A percentile compares a stretch with the other conserved stretches of the same genome.
phyloP scores from a whole-genome alignment of 495 filamentous ascomycete genomes.

The Oidiodendron maius region DNA sequence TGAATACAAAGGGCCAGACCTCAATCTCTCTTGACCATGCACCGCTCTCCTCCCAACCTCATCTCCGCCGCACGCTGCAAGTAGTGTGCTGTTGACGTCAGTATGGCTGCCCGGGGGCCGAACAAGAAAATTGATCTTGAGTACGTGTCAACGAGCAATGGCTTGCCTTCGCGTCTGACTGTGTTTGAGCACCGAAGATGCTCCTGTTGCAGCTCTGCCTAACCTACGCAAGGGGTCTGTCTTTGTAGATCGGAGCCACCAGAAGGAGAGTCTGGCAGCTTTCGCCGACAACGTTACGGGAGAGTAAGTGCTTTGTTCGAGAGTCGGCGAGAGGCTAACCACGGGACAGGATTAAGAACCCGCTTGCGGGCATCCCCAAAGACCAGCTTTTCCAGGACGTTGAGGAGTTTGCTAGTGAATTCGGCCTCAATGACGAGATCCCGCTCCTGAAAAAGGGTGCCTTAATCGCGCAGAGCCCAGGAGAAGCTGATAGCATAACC shows the following conservation, averaged over 20 bases:
- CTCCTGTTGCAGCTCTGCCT: neutral
- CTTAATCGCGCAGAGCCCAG: conserved; percentile 56
- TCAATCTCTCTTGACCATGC: no score
- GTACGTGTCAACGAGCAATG: no score
- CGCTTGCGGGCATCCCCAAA: neutral
- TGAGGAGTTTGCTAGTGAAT: neutral
- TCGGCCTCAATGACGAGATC: conserved; percentile 44
- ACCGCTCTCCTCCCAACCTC: no score
- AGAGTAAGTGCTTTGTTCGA: neutral
- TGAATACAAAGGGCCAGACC: no score
- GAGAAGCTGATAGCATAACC: conserved; percentile 30
- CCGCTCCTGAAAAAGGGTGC: conserved; percentile 70
- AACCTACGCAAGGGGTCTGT: neutral
- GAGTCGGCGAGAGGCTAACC: no score
- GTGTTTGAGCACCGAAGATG: no score
- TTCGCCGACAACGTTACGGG: neutral
- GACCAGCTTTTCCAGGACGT: neutral
- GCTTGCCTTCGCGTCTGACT: no score
- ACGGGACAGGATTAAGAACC: neutral
- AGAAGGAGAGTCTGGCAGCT: neutral
- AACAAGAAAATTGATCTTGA: no score
- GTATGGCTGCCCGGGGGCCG: no score
- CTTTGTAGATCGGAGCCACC: neutral
- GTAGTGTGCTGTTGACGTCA: no score
- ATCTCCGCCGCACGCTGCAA: no score